Conservation (phyloP, 2,329 filamentous ascomycete species). For the Fusarium camptoceras region DNA sequence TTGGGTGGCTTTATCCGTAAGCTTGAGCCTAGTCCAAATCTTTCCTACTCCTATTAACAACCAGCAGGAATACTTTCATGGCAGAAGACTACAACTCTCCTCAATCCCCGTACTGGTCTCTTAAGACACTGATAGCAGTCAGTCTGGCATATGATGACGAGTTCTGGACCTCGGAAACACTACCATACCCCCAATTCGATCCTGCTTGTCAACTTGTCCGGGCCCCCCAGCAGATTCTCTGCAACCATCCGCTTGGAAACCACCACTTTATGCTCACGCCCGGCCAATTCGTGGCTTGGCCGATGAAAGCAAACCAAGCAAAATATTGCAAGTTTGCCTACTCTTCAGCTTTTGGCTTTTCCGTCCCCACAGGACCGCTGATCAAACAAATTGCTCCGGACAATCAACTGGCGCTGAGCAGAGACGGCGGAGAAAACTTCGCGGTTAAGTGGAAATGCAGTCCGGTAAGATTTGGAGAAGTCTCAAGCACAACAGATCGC, state of each 20-base stretch:
- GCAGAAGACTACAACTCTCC: constrained; percentile 68
- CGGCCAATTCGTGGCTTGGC: constrained; percentile 54
- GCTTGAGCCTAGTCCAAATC: fast-evolving
- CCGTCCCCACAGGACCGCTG: constrained; percentile 54
- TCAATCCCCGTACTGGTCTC: constrained; percentile 65
- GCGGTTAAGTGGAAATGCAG: constrained; percentile 47
- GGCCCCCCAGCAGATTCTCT: constrained; percentile 59
- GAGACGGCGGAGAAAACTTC: constrained; percentile 50
- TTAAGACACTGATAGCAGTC: constrained; percentile 62
- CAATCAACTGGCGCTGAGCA: constrained; percentile 47
- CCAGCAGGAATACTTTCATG: constrained; percentile 62
- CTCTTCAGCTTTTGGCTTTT: constrained; percentile 61
- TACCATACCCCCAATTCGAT: constrained; percentile 34
- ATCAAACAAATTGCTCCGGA: constrained; percentile 52
- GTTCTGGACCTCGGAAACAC: constrained; percentile 60
- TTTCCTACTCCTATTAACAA: not conserved
- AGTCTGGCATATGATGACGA: constrained; percentile 51
- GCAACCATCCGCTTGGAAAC: constrained; percentile 48
- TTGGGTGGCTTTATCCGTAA: constrained; percentile 54
- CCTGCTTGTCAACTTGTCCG: constrained; percentile 11
- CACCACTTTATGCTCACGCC: constrained; percentile 59
- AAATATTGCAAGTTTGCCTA: constrained; percentile 63
- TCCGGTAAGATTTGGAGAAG: not conserved
- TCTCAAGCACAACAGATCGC: not conserved
- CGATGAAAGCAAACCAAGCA: constrained; percentile 55